Evolutionary conservation across 2,329 filamentous ascomycete species (phyloP), one percentile per base, ranked within the genome.

Genomic region (Fusarium pseudograminearum): DNA sequence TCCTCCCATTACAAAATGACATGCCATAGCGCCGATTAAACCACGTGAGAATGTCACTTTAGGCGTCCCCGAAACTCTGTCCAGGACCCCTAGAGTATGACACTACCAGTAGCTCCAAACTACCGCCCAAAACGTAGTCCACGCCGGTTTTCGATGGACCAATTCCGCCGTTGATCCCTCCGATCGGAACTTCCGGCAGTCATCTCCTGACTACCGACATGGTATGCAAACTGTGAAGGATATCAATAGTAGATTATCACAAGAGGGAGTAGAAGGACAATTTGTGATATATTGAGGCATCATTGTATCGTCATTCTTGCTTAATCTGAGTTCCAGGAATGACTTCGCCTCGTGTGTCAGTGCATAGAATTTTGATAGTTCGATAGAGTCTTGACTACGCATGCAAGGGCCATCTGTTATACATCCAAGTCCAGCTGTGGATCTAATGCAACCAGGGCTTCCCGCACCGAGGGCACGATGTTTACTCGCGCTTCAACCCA

Each of bases 401-500:
- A 50, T 36, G 47, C 47, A 36, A 26, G 47, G 47, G 16, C 9
- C 31, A 4, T 8, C 0, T 15, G 16, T 18, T 26, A 28, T 26
- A 36, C 15, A 48, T 24, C 30, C 22, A 50, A 15, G 22, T n/a
- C 12, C 3, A n/a, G 11, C 24, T 20, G 4, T 12, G 18, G 18
- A 18, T 20, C 42, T 5, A 5, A n/a, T 20, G 18, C 18, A 14
- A 8, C 44, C 8, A 31, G 6, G 44, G 4, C 26, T 8, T 45
- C 7, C 12, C 20, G 6, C 7, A 14, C 7, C 24, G 2, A 15
- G 10, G 18, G 3, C 18, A 2, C 7, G 34, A 9, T 15, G 7
- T 34, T 56, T 60, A 81, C 57, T 82, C 80, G n/a, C 73, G 75
- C 72, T 85, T 85, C 42, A 85, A 59, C 1, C 83, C 84, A 31